These are phyloP conservation scores for Neurospora terricola DNA, from an alignment of 495 filamentous ascomycete species.

Conservation along the genomic window DNA sequence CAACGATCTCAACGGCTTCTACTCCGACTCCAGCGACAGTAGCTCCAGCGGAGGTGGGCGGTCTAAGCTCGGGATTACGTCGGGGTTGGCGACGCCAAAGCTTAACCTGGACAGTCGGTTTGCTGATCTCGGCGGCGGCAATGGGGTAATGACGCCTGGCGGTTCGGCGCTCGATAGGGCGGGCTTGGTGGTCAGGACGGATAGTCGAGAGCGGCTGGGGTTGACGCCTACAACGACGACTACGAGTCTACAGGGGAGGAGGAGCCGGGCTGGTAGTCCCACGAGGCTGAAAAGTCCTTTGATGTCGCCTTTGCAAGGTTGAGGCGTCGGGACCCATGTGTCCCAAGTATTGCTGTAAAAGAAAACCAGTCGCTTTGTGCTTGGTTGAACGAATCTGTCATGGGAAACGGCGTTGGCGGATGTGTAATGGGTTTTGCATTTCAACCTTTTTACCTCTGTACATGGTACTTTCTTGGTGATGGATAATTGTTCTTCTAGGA, in stretches of 20 bases:
- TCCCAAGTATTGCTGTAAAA: neutral
- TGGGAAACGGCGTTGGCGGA: neutral
- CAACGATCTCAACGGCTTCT: conserved; percentile 45
- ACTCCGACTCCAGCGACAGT: conserved; percentile 42
- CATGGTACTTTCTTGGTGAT: neutral
- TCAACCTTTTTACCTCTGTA: neutral
- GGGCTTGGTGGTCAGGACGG: conserved; percentile 67
- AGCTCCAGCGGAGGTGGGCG: neutral
- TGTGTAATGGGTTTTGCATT: neutral
- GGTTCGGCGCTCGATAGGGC: conserved; percentile 57
- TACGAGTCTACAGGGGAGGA: conserved; percentile 39
- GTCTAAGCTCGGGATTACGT: conserved; percentile 39
- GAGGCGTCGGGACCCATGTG: conserved; percentile 11
- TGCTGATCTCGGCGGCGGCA: conserved; percentile 30
- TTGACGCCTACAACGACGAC: conserved; percentile 30
- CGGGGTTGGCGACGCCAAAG: conserved; percentile 55
- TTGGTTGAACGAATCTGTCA: neutral
- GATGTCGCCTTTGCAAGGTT: conserved; percentile 35
- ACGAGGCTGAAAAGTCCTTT: conserved; percentile 56
- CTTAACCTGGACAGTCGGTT: conserved; percentile 41
- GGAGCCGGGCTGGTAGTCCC: conserved; percentile 56
- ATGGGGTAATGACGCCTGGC: conserved; percentile 21
- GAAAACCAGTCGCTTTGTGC: neutral
- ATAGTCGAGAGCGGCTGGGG: conserved; percentile 63
- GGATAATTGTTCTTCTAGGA: neutral